Conservation (phyloP, 345 rosid genomes). For the Murraya koenigii region DNA sequence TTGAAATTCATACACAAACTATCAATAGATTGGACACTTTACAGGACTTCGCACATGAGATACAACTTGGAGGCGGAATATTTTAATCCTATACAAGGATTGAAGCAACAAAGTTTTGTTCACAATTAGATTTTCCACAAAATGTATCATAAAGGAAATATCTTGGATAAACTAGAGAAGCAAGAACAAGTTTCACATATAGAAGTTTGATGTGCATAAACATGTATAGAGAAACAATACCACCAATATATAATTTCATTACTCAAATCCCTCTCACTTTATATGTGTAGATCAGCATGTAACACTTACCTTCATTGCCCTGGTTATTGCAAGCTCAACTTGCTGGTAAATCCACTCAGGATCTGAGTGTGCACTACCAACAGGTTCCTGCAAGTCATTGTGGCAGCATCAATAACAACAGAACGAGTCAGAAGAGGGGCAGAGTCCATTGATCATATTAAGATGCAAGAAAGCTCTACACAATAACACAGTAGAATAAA, state of each 20-base stretch:
- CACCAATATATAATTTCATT: not conserved
- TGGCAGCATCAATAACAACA: not conserved
- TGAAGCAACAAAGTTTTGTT: not conserved
- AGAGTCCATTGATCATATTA: not conserved
- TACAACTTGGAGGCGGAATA: not conserved
- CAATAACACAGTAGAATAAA: not conserved
- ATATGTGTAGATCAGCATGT: not conserved
- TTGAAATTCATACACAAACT: not conserved
- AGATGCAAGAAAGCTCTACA: not conserved
- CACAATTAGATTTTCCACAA: not conserved
- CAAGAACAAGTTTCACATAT: not conserved
- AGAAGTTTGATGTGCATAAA: not conserved
- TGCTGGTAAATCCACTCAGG: slow-evolving; percentile 19
- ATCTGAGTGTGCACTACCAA: slow-evolving; percentile 19
- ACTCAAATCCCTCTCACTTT: not conserved
- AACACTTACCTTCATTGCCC: slow-evolving; percentile 12
- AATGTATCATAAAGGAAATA: not conserved
- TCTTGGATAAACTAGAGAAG: not conserved
- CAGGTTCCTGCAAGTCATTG: slow-evolving; percentile 6
- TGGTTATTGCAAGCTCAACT: slow-evolving; percentile 5
- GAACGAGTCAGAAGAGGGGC: not conserved
- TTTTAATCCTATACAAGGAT: not conserved
- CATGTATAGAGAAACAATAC: not conserved
- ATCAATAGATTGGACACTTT: not conserved
- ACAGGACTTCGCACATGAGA: not conserved